phyloP scores from a whole-genome alignment of 1,284 basidiomycete species.

The Volvariella surrecta region DNA sequence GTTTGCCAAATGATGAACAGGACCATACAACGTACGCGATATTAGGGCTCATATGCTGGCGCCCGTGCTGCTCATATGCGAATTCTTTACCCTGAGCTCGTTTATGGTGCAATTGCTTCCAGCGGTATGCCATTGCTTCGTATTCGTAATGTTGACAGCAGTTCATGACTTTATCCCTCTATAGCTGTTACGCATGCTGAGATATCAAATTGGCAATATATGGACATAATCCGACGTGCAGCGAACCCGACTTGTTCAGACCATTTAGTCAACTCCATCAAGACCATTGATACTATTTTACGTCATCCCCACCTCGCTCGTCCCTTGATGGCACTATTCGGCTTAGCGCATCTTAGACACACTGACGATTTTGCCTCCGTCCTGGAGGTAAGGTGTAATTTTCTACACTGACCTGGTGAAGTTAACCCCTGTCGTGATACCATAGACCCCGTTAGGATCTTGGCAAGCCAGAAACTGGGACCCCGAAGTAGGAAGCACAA shows the following conservation, averaged over 20 bases:
- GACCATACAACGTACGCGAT: background rate
- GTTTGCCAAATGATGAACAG: background rate
- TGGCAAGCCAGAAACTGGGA: conserved; percentile 67
- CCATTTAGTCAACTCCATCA: conserved; percentile 59
- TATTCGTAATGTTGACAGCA: background rate
- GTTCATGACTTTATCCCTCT: background rate
- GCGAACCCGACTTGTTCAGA: conserved; percentile 66
- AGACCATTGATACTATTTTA: conserved; percentile 57
- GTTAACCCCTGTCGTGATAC: background rate
- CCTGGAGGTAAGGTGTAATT: conserved; percentile 35
- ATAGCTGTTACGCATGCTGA: conserved; percentile 68
- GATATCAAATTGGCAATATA: conserved; percentile 76
- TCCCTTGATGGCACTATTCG: conserved; percentile 66
- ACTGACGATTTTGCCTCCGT: conserved; percentile 77
- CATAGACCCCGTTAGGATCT: conserved; percentile 29
- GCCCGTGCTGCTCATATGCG: conserved; percentile 92
- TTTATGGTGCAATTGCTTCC: conserved; percentile 88
- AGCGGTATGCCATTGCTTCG: conserved; percentile 44
- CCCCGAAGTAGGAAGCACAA: conserved; percentile 49
- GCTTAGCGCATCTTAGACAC: conserved; percentile 54
- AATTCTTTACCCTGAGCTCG: conserved; percentile 78
- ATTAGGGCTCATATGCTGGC: conserved; percentile 83
- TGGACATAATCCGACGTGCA: conserved; percentile 76
- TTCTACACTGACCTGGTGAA: background rate
- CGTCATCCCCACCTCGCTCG: conserved; percentile 32